These are phyloP conservation scores for Colletotrichum camelliae DNA, from an alignment of 2,329 filamentous ascomycete species.

Conservation along the genomic window DNA sequence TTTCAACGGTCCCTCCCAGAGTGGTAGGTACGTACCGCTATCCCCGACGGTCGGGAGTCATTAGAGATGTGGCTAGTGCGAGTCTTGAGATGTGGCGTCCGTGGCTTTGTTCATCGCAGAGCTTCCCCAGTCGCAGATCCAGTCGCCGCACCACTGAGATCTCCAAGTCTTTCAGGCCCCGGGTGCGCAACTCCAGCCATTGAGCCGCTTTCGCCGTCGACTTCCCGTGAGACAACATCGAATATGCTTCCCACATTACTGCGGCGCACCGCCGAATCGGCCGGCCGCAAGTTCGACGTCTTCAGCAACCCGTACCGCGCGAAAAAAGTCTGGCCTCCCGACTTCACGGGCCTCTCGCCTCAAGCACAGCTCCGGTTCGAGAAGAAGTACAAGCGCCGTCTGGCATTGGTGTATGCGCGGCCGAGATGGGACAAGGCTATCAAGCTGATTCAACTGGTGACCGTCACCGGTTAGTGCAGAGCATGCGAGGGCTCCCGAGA, in stretches of 20 bases:
- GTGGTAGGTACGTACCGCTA: not conserved
- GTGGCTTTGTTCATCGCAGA: not conserved
- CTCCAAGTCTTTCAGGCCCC: not conserved
- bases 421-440: constrained; percentile 70
- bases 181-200: not conserved
- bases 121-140: not conserved
- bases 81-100: not conserved
- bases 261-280: constrained; percentile 28
- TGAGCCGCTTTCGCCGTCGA: not conserved
- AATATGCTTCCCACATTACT: constrained; percentile 40
- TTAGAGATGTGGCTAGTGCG: not conserved
- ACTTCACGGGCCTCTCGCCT: constrained; percentile 71
- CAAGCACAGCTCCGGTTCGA: constrained; percentile 82
- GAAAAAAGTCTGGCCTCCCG: constrained; percentile 79
- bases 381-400: constrained; percentile 76
- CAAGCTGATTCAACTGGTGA: constrained; percentile 67
- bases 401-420: constrained; percentile 64
- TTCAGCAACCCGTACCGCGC: constrained; percentile 65
- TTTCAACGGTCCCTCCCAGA: not conserved
- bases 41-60: not conserved
- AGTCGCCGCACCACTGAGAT: not conserved
- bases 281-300: constrained; percentile 33
- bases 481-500: not conserved
- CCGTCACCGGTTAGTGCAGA: constrained; percentile 57
- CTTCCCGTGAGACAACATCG: not conserved